Evolutionary conservation across 1,284 basidiomycete genomes (phyloP).

Genomic region (Rhodotorula sp.): DNA sequence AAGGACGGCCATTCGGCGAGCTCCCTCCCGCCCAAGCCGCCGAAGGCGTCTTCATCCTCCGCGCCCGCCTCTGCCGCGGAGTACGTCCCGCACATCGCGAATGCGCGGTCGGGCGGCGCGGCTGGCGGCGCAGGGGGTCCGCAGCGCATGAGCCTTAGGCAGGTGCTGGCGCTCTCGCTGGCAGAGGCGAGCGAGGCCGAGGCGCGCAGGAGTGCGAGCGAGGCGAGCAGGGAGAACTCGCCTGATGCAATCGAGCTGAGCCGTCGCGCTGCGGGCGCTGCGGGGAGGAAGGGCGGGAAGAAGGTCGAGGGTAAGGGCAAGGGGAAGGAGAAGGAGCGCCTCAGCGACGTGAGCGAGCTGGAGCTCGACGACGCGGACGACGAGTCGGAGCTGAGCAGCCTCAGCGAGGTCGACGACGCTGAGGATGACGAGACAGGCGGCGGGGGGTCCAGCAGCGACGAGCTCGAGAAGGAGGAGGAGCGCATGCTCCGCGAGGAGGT

Average conservation of each 20-base stretch:
- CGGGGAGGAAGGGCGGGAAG: not conserved
- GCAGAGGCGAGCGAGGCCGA: slow-evolving; percentile 25
- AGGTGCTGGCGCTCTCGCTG: slow-evolving; percentile 35
- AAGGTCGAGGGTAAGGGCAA: not conserved
- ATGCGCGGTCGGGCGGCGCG: not conserved
- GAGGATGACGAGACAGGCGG: slow-evolving; percentile 17
- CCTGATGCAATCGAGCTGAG: slow-evolving; percentile 10
- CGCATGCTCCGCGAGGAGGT: slow-evolving; percentile 37
- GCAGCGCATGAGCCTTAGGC: slow-evolving; percentile 28
- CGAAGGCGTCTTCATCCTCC: not conserved
- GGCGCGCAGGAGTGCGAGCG: not conserved
- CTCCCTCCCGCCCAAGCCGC: not conserved
- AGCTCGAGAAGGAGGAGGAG: slow-evolving; percentile 36
- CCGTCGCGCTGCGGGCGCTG: not conserved
- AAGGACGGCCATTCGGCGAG: not conserved
- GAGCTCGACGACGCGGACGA: slow-evolving; percentile 17
- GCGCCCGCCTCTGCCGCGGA: not conserved
- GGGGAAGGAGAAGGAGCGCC: slow-evolving; percentile 1
- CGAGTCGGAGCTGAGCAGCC: not conserved
- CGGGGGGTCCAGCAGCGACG: not conserved
- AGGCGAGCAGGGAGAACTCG: slow-evolving; percentile 4
- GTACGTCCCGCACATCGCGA: slow-evolving; percentile 3
- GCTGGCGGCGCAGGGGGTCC: not conserved
- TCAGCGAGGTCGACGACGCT: slow-evolving; percentile 13
- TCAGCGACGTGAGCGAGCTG: slow-evolving; percentile 26